phyloP scores from a whole-genome alignment of 768 basidiomycete species.

The Hortiboletus flavorubellus region DNA sequence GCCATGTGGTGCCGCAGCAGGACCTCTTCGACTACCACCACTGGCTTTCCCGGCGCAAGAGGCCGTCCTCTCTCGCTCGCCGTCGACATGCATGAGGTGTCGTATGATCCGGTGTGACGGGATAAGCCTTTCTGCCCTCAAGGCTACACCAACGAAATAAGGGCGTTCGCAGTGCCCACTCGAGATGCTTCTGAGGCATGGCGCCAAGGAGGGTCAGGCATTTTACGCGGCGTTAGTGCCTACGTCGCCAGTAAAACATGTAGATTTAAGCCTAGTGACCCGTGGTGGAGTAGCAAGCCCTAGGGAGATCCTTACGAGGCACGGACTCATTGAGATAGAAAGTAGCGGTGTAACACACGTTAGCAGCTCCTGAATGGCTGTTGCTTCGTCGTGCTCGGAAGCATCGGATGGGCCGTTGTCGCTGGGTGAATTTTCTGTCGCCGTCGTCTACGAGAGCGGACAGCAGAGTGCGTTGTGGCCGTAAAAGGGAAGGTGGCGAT shows the following conservation, averaged over 20 bases:
- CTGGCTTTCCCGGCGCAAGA: constrained; percentile 20
- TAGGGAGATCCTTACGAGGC: too few species aligned
- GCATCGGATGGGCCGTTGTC: constrained; percentile 45
- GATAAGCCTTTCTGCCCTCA: constrained; percentile 19
- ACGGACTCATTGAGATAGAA: too few species aligned
- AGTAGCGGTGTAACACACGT: too few species aligned
- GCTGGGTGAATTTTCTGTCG: background rate
- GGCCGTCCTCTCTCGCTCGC: constrained; percentile 22
- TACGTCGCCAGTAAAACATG: constrained; percentile 8
- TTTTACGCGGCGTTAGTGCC: constrained; percentile 16
- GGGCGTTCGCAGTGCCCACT: constrained; percentile 21
- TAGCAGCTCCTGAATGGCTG: too few species aligned
- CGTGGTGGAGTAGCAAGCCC: too few species aligned
- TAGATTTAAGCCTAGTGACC: too few species aligned
- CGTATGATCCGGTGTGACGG: constrained; percentile 19
- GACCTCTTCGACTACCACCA: constrained; percentile 13
- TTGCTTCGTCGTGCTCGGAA: constrained; percentile 67
- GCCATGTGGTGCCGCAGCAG: constrained; percentile 5
- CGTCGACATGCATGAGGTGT: constrained; percentile 10
- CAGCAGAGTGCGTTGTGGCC: constrained; percentile 45
- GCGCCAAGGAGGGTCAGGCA: constrained; percentile 1
- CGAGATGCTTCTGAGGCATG: constrained; percentile 5
- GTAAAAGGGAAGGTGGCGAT: constrained; percentile 33
- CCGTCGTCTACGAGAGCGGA: constrained; percentile 51
- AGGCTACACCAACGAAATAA: constrained; percentile 1